Conservation (phyloP, 495 filamentous ascomycete genomes). For the Chaetomium cochliodes region DNA sequence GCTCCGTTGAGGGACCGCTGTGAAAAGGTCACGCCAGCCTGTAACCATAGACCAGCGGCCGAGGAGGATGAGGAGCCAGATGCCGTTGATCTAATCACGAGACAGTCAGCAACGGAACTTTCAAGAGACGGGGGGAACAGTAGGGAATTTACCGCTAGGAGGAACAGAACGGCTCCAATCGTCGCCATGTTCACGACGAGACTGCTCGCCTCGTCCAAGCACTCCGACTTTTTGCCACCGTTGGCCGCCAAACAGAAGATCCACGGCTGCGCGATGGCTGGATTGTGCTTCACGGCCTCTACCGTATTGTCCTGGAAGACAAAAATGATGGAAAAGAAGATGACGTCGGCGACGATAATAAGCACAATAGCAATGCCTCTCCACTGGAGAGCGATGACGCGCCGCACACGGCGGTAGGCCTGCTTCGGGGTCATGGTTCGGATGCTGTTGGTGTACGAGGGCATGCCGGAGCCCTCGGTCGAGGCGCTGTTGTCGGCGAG, state of each 20-base stretch:
- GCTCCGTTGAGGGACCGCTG: constrained; percentile 41
- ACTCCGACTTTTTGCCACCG: constrained; percentile 63
- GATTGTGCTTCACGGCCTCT: constrained; percentile 53
- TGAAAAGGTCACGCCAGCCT: constrained; percentile 74
- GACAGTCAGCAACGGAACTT: constrained; percentile 12
- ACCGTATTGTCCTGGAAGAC: constrained; percentile 76
- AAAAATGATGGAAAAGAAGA: constrained; percentile 90
- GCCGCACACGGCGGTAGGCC: constrained; percentile 78
- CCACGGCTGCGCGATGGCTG: constrained; percentile 58
- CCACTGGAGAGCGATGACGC: constrained; percentile 93
- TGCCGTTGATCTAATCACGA: constrained; percentile 63
- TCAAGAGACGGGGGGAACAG: neutral
- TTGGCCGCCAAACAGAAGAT: constrained; percentile 62
- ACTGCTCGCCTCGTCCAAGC: constrained; percentile 55
- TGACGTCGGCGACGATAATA: constrained; percentile 82
- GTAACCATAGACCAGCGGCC: constrained; percentile 76
- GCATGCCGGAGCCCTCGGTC: constrained; percentile 68
- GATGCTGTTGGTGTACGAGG: constrained; percentile 75
- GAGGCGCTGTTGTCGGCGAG: constrained; percentile 68
- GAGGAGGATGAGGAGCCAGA: constrained; percentile 81
- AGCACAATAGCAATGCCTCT: constrained; percentile 81
- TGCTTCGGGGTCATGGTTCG: constrained; percentile 82
- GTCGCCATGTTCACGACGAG: constrained; percentile 71
- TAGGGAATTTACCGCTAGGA: constrained; percentile 64
- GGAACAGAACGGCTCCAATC: constrained; percentile 73